phyloP scores from a whole-genome alignment of 192 early-diverging fungal species.

The Allomyces arbusculus region DNA sequence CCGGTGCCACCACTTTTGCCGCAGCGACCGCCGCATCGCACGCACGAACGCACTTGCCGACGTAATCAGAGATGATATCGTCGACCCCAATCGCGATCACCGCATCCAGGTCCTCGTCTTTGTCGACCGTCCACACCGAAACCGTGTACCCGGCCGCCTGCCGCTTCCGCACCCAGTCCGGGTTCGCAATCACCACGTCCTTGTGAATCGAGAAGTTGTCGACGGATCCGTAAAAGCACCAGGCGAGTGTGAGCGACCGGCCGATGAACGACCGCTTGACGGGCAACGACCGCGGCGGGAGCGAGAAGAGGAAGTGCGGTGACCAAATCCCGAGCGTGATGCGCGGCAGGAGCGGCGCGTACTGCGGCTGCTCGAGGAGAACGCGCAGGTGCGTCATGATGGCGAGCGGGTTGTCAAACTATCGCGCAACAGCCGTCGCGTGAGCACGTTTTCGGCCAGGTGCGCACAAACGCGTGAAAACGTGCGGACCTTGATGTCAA shows the following conservation, averaged over 20 bases:
- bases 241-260: not conserved
- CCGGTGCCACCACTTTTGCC: too few species aligned
- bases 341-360: not conserved
- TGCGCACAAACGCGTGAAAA: too few species aligned
- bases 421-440: not conserved
- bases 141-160: not conserved
- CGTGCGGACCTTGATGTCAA: not conserved
- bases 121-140: not conserved
- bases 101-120: not conserved
- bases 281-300: not conserved
- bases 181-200: not conserved
- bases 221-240: not conserved
- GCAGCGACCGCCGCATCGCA: not conserved
- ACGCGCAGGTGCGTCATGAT: not conserved
- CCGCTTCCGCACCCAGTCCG: not conserved
- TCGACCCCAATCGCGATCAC: not conserved
- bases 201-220: not conserved
- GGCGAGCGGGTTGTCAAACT: not conserved
- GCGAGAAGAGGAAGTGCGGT: not conserved
- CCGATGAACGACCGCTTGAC: not conserved
- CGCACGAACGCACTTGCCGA: not conserved
- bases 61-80: not conserved
- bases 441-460: too few species aligned
- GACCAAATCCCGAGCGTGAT: not conserved
- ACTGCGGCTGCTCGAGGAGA: not conserved